These are phyloP conservation scores for Heliamphora ciliata DNA, from an alignment of 179 eudicot genomes.

Conservation along the genomic window DNA sequence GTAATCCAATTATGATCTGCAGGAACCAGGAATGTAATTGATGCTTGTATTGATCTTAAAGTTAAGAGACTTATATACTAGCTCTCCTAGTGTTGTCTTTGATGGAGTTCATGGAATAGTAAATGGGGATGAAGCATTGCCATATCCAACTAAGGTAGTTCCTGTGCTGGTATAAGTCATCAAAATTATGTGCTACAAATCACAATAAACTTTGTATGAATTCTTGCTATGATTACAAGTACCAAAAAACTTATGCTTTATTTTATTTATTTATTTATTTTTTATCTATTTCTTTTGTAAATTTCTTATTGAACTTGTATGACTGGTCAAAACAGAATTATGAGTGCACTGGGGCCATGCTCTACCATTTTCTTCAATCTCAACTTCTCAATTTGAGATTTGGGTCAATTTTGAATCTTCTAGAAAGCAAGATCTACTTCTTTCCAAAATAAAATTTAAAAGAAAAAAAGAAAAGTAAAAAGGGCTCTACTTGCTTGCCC, in stretches of 20 bases:
- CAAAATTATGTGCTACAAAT: not conserved
- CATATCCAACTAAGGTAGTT: constrained; percentile 81
- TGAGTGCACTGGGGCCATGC: not conserved
- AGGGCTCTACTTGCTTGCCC: not conserved
- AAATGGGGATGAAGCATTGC: constrained; percentile 70
- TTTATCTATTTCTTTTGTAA: not conserved
- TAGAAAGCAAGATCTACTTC: not conserved
- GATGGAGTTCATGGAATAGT: constrained; percentile 74
- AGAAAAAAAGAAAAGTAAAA: too few relatives aligned
- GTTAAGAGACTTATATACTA: constrained; percentile 12
- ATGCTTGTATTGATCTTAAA: constrained; percentile 15
- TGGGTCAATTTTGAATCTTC: not conserved
- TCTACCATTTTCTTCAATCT: not conserved
- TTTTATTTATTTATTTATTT: not conserved
- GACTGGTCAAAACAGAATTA: not conserved
- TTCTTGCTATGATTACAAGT: not conserved
- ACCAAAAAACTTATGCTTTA: not conserved
- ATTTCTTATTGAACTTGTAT: not conserved
- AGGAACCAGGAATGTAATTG: constrained; percentile 33
- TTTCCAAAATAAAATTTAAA: too few relatives aligned
- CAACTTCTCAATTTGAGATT: not conserved
- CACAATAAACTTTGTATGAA: not conserved
- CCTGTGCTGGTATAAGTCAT: not conserved
- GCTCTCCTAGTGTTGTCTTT: constrained; percentile 50
- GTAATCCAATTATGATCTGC: constrained; percentile 14